These are phyloP conservation scores for Draba incana DNA, from an alignment of 345 rosid species.

Conservation along the genomic window DNA sequence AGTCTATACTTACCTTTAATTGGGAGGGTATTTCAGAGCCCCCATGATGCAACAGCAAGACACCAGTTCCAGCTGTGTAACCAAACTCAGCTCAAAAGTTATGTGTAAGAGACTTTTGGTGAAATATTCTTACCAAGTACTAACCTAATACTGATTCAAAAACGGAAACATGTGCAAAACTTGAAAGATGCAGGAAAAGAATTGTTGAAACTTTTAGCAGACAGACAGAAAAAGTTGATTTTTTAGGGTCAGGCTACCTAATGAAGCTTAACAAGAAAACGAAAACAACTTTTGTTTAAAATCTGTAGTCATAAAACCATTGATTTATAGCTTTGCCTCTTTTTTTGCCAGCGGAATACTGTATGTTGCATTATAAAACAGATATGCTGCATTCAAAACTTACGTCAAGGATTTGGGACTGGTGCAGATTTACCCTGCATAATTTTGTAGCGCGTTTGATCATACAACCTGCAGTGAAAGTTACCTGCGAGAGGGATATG, in stretches of 20 bases:
- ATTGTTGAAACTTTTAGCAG: slow-evolving; percentile 7
- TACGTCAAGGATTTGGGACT: slow-evolving; percentile 2
- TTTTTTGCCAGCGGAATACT: not conserved
- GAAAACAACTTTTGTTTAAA: not conserved
- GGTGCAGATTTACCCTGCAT: not conserved
- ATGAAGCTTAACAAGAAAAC: slow-evolving; percentile 18
- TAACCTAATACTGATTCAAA: not conserved
- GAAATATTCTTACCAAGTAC: not conserved
- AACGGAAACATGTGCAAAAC: not conserved
- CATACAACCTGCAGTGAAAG: slow-evolving; percentile 30
- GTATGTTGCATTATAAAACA: not conserved
- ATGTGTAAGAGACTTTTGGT: not conserved
- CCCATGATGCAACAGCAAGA: slow-evolving; percentile 20
- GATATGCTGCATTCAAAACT: slow-evolving; percentile 6
- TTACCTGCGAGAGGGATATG: slow-evolving; percentile 35
- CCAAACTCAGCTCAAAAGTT: not conserved
- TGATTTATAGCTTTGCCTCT: not conserved
- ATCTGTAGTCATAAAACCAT: not conserved
- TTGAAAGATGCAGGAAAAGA: not conserved
- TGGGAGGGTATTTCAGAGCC: not conserved
- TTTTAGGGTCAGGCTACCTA: slow-evolving; percentile 4
- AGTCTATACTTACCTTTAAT: not conserved
- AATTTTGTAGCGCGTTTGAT: slow-evolving; percentile 1
- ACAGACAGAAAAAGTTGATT: slow-evolving; percentile 2
- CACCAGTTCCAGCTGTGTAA: slow-evolving; percentile 18